A percentile compares a stretch with the other conserved stretches of the same genome.
These are phyloP conservation scores for Teratosphaeria destructans DNA, from an alignment of 2,329 filamentous ascomycete genomes.

Conservation along the genomic window DNA sequence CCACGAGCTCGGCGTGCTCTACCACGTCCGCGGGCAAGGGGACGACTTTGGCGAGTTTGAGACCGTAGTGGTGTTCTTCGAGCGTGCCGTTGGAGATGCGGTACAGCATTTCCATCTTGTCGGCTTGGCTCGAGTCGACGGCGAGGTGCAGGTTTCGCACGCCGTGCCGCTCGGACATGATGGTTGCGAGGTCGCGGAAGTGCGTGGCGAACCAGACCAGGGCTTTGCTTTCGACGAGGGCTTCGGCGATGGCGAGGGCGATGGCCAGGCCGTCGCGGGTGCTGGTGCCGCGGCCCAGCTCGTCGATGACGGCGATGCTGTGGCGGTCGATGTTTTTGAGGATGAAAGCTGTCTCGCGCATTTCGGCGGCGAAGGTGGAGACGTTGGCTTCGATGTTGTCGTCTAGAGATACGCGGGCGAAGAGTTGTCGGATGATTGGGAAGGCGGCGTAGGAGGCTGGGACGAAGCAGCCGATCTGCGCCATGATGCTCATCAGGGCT, in stretches of 20 bases:
- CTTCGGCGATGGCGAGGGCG: conserved; percentile 81
- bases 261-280: conserved; percentile 82
- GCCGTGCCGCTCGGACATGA: conserved; percentile 63
- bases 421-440: conserved; percentile 69
- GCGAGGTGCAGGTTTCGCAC: conserved; percentile 75
- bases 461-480: conserved; percentile 83
- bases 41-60: conserved; percentile 67
- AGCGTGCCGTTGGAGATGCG: conserved; percentile 64
- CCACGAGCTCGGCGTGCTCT: conserved; percentile 56
- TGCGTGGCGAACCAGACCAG: conserved; percentile 92
- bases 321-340: conserved; percentile 67
- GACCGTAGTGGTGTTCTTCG: conserved; percentile 66
- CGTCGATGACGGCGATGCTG: conserved; percentile 65
- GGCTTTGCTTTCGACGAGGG: conserved; percentile 64
- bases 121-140: conserved; percentile 47
- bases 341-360: conserved; percentile 94
- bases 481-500: conserved; percentile 81
- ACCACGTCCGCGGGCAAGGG: conserved; percentile 61
- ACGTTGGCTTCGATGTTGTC: conserved; percentile 84
- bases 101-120: conserved; percentile 79
- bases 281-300: conserved; percentile 83
- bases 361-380: conserved; percentile 87
- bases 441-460: conserved; percentile 77
- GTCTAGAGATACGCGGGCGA: conserved; percentile 76
- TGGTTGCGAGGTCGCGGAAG: conserved; percentile 70